Evolutionary conservation across 2,329 filamentous ascomycete species (phyloP), one percentile per base, ranked within the genome.

Genomic region (Dryadomyces quercivorus): DNA sequence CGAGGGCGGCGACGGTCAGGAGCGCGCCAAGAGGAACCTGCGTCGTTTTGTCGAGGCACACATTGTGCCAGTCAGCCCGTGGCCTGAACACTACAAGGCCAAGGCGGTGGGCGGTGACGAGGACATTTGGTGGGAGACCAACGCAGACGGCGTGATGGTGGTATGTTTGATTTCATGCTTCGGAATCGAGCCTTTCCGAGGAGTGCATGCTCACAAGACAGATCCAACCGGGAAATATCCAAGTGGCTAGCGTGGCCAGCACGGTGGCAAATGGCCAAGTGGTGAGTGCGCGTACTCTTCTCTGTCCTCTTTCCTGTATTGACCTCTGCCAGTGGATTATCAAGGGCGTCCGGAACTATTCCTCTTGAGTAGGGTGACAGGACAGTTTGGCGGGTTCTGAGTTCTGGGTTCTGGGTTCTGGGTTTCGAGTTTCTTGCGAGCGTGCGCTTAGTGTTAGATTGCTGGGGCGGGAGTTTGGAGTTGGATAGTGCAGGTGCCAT

Each of bases 221-320:
- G 81, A 78, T 93, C 31, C 84, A 91, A 73, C 93, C 92, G 0
- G 86, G 85, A 6, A 77, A 82, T 59, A 80, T 96, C 46, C 82
- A 91, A 66, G 86, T 97, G 15, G 79, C 83, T 45, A 82, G 75
- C 56, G 75, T 95, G 52, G 85, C 84, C 2, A 85, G 84, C 60
- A 78, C 81, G 57, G 91, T 94, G 18, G 78, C 81, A 3, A 98
- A 97, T 66, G 93, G 93, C 4, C 87, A 97, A 69, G 77, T 97
- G 61, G 75, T 77, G 65, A 64, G 75, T n/a, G n/a, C n/a, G n/a
- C n/a, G n/a, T 70, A 20, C 8, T 13, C 1, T 4, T 7, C 13
- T 8, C 16, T n/a, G 20, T 18, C 13, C 15, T 51, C 15, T 42
- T 16, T 3, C n/a, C 5, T 8, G 10, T 13, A 36, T 20, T 46